Evolutionary conservation across 2,329 filamentous ascomycete species (phyloP), one percentile per base, ranked within the genome.

Genomic region (Verticillium zaregamsianum): DNA sequence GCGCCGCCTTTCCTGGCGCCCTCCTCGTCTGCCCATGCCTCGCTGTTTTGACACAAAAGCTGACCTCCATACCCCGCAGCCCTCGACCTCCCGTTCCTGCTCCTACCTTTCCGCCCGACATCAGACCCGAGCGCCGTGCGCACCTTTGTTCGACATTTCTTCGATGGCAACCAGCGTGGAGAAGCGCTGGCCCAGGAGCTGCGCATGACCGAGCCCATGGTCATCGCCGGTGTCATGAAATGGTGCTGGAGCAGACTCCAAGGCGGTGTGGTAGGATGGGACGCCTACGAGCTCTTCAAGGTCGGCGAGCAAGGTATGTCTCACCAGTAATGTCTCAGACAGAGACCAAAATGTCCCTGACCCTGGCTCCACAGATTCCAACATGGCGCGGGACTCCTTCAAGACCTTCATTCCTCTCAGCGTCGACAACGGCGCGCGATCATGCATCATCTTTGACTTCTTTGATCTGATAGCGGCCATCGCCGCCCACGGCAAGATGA

Each of bases 171-270:
- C 79, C 77, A 89, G 63, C 82, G 80, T 56, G 93, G 93, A 55
- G 89, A 93, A 64, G 77, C 79, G 56, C 82, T 99, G 72, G 79
- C 85, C 64, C 93, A 95, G 74, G 95, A 99, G 78, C 80, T 99
- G 68, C 91, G 93, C 65, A 88, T 99, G 79, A 92, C 91, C 31
- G 94, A 97, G 76, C 93, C 94, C 63, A 92, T 97, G 90, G 94
- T 96, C 61, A 85, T 99, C 60, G 93, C 93, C 66, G 95, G 93
- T 69, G 93, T 97, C 52, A 83, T 95, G 66, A 99, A 98, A 80
- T 99, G 95, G 95, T 98, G 94, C 76, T 99, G 95, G 95, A 93
- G 92, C 74, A 87, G 95, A 77, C 81, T 99, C 58, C 87, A 90
- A 52, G 92, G 93, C 63, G 95, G 95, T 70, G 88, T 99, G 15